Percentiles rank a stretch among this genome's conserved stretches.
Evolutionary conservation across 805 yeast species (phyloP).

Genomic region (Danielozyma ontarioensis): DNA sequence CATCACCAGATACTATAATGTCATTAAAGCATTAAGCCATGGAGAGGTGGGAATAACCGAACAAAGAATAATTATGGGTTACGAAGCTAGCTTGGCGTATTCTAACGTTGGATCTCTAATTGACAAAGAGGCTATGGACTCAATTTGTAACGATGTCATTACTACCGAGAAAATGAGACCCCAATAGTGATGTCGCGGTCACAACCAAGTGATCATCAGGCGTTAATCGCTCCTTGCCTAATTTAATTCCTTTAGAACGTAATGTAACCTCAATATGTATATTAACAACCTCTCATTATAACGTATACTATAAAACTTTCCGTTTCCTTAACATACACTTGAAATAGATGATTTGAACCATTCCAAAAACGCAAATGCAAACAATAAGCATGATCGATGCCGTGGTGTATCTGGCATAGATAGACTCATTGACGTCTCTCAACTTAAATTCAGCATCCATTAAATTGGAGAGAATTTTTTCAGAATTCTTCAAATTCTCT

Average conservation of each 20-base stretch:
- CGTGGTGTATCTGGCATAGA: constrained; percentile 28
- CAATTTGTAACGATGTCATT: constrained; percentile 68
- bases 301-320: constrained; percentile 14
- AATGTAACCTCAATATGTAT: not conserved
- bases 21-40: constrained; percentile 73
- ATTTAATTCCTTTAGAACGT: constrained; percentile 2
- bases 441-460: constrained; percentile 29
- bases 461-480: constrained; percentile 19
- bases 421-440: constrained; percentile 35
- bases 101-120: constrained; percentile 60
- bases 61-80: constrained; percentile 69
- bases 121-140: constrained; percentile 66
- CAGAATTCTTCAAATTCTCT: constrained; percentile 25
- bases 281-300: not conserved
- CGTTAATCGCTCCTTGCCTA: no score
- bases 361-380: constrained; percentile 24
- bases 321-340: constrained; percentile 24
- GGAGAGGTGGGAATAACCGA: constrained; percentile 87
- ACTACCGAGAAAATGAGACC: constrained; percentile 71
- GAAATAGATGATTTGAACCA: constrained; percentile 26
- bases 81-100: constrained; percentile 84
- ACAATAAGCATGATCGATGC: constrained; percentile 21
- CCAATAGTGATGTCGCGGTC: no score
- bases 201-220: no score
- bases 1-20: constrained; percentile 81